A percentile compares a stretch with the other conserved stretches of the same genome.
Conservation (phyloP, 352 stramenopile species). For the Phytophthora gonapodyides region DNA sequence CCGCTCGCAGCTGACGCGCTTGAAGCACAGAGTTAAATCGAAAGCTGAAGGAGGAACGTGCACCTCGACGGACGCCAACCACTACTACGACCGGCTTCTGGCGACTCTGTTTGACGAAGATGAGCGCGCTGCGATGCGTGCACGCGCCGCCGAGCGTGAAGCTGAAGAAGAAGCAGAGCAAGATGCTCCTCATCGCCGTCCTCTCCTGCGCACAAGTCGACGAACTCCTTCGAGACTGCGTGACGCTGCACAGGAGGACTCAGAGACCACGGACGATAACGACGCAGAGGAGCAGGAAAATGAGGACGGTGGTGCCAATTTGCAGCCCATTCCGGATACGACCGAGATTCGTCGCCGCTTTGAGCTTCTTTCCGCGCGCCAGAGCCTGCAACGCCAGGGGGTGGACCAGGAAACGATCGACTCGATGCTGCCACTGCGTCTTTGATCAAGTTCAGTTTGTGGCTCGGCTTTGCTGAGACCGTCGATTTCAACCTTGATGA, state of each 20-base stretch:
- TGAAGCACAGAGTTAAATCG: constrained; percentile 16
- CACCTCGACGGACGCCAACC: constrained; percentile 11
- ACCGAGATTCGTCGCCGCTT: constrained; percentile 23
- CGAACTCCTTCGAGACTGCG: neutral
- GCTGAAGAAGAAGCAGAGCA: neutral
- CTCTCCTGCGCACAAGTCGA: neutral
- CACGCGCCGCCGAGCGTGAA: neutral
- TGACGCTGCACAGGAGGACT: neutral
- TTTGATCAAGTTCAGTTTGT: constrained; percentile 2
- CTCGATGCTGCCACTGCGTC: constrained; percentile 14
- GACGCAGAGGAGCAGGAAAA: constrained; percentile 1
- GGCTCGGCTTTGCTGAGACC: constrained; percentile 24
- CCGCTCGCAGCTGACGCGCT: constrained; percentile 16
- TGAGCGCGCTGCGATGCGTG: constrained; percentile 16
- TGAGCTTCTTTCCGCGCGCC: constrained; percentile 18
- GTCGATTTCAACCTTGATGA: constrained; percentile 17
- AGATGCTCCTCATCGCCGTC: neutral
- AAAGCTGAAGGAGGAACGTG: constrained; percentile 20
- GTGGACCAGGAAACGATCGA: constrained; percentile 19
- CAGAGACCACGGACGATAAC: neutral
- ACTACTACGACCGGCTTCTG: constrained; percentile 25
- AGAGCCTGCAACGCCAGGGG: constrained; percentile 8
- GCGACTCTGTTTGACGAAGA: constrained; percentile 16
- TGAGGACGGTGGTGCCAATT: neutral
- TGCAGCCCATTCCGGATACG: constrained; percentile 11